Evolutionary conservation across 2,329 filamentous ascomycete genomes (phyloP), one percentile per base, ranked within the genome.

Genomic region (Aspergillus thermomutatus): DNA sequence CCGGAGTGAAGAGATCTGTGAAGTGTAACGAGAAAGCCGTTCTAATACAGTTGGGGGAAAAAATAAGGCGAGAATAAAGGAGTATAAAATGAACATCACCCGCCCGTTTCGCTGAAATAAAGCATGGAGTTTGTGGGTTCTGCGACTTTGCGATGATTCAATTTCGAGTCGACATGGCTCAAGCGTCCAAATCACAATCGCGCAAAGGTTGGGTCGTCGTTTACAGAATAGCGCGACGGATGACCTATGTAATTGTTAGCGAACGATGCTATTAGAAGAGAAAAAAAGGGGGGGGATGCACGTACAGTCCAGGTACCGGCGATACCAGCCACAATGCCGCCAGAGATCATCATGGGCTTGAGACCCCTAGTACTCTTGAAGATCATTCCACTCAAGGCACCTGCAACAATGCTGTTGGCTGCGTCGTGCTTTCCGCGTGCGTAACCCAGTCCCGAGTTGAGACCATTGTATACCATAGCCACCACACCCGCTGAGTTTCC

Each of bases 401-500:
- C 94, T 4, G 94, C 93, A 21, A 84, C 77, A 53, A 99, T 84
- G 61, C 91, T 94, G 80, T 99, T 99, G 57, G 88, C 85, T 3
- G 91, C 84, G 74, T 99, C 95, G 67, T 96, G 92, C 78, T 91
- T 91, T 61, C 91, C 91, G 59, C 92, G 83, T 62, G 87, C 74
- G 68, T 89, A 87, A 41, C 91, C 92, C 60, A 96, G 86, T 55
- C 85, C 85, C 31, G 90, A 94, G 79, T 96, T 96, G 75, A 94
- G 82, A 54, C 90, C 90, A 78, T 97, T 99, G 79, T 99, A 99
- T 53, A 92, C 87, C 82, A 99, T 92, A 34, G 95, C 94, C 53
- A 99, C 87, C 34, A 97, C 93, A 70, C 92, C 94, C 1, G 93
- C 93, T 31, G 91, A 96, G 81, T 99, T 99, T 46, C 94, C 94